Evolutionary conservation across 2,329 filamentous ascomycete genomes (phyloP).

Genomic region (Hypoxylon sp.): DNA sequence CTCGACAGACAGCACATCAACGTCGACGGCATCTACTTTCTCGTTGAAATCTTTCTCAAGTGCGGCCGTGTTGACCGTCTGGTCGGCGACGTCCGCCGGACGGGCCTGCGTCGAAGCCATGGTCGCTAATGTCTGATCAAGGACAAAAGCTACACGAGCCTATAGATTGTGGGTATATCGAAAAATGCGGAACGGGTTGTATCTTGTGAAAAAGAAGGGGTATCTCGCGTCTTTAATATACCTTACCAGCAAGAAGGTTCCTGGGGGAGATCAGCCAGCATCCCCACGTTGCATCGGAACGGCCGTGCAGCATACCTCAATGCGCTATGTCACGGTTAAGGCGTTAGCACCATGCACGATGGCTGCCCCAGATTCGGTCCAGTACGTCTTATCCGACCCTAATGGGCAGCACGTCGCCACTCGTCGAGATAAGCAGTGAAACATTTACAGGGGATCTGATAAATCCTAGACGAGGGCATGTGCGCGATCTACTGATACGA

Average conservation of each 20-base stretch:
- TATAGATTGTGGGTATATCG: constrained; percentile 33
- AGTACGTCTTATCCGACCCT: constrained; percentile 10
- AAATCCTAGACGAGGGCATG: constrained; percentile 23
- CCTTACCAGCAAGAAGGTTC: constrained; percentile 3
- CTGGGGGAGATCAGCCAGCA: constrained; percentile 9
- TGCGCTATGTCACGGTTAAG: constrained; percentile 5
- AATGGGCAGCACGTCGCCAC: constrained; percentile 22
- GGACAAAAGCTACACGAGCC: constrained; percentile 40
- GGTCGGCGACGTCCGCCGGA: constrained; percentile 45
- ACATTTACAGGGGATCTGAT: constrained; percentile 20
- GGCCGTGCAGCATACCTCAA: constrained; percentile 30
- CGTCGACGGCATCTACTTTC: constrained; percentile 49
- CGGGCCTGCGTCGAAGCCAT: constrained; percentile 49
- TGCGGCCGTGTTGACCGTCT: constrained; percentile 29
- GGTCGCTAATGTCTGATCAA: constrained; percentile 38
- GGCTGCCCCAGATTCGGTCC: constrained; percentile 25
- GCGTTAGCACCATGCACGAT: constrained; percentile 16
- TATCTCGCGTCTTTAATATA: constrained; percentile 32
- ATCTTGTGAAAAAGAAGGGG: constrained; percentile 9
- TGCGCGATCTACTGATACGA: constrained; percentile 29
- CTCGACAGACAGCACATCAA: constrained; percentile 50
- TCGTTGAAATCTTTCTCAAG: constrained; percentile 42
- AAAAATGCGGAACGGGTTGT: constrained; percentile 5
- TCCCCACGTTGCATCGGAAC: constrained; percentile 33
- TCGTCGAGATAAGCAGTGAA: constrained; percentile 39